A percentile compares a stretch with the other conserved stretches of the same genome.
phyloP scores from a whole-genome alignment of 108 stramenopile species.

The Schizochytrium sp. region DNA sequence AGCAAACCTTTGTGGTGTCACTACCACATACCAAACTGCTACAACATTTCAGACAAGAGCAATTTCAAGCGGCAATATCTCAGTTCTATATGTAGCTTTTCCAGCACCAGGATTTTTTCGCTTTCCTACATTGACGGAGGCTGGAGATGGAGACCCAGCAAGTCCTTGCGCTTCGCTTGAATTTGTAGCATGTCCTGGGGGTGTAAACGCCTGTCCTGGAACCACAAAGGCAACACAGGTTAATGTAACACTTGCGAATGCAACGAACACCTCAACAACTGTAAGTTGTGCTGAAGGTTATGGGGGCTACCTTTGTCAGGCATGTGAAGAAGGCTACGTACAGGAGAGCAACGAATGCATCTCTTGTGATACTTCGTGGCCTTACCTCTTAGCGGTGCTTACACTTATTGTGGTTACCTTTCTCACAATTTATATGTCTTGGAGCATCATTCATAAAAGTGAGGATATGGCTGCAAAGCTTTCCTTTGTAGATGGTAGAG shows the following conservation, averaged over 20 bases:
- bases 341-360: neutral
- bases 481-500: neutral
- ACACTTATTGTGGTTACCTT: neutral
- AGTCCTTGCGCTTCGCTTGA: neutral
- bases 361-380: neutral
- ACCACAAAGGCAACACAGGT: neutral
- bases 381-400: constrained; percentile 24
- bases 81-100: constrained; percentile 14
- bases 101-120: constrained; percentile 8
- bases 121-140: neutral
- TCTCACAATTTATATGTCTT: constrained; percentile 13
- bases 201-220: neutral
- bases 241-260: neutral
- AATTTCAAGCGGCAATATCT: neutral
- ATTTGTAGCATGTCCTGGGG: constrained; percentile 10
- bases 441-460: constrained; percentile 34
- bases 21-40: neutral
- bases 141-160: constrained; percentile 2
- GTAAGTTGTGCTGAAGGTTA: neutral
- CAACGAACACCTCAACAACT: neutral
- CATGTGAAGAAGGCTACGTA: constrained; percentile 8
- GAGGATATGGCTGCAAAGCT: constrained; percentile 9
- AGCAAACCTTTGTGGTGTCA: neutral
- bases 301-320: constrained; percentile 7
- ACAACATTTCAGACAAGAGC: neutral